Evolutionary conservation across 768 basidiomycete genomes (phyloP).

Genomic region (Tricholoma sp.): DNA sequence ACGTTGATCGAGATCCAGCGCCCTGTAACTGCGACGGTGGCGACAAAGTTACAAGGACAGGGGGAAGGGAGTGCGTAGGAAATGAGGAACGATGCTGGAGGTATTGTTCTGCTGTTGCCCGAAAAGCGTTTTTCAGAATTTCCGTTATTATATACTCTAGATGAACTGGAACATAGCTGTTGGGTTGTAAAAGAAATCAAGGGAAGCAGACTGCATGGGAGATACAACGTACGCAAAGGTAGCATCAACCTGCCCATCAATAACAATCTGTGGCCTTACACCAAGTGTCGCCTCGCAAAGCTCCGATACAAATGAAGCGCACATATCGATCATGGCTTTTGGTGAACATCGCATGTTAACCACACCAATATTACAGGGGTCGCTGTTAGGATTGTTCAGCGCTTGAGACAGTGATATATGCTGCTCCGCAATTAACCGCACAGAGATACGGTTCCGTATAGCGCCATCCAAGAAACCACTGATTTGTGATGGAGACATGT

Average conservation of each 20-base stretch:
- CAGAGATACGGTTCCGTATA: constrained; percentile 82
- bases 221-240: constrained; percentile 69
- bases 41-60: constrained; percentile 69
- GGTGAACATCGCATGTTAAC: constrained; percentile 74
- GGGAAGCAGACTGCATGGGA: background rate
- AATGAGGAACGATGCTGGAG: constrained; percentile 32
- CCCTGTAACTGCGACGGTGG: constrained; percentile 37
- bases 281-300: constrained; percentile 85
- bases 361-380: constrained; percentile 56
- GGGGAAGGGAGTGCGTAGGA: constrained; percentile 40
- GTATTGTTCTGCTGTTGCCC: constrained; percentile 81
- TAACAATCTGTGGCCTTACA: constrained; percentile 54
- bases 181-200: background rate
- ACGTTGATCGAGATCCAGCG: constrained; percentile 29
- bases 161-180: constrained; percentile 79
- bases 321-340: constrained; percentile 67
- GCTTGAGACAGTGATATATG: constrained; percentile 81
- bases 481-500: constrained; percentile 79
- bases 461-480: constrained; percentile 77
- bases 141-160: constrained; percentile 90
- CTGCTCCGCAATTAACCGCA: constrained; percentile 87
- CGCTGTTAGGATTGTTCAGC: constrained; percentile 35
- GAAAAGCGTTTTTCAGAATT: constrained; percentile 86
- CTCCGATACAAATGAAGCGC: constrained; percentile 78
- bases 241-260: constrained; percentile 67